These are phyloP conservation scores for Yamadazyma dendronema DNA, from an alignment of 1,139 yeast genomes.

Conservation along the genomic window DNA sequence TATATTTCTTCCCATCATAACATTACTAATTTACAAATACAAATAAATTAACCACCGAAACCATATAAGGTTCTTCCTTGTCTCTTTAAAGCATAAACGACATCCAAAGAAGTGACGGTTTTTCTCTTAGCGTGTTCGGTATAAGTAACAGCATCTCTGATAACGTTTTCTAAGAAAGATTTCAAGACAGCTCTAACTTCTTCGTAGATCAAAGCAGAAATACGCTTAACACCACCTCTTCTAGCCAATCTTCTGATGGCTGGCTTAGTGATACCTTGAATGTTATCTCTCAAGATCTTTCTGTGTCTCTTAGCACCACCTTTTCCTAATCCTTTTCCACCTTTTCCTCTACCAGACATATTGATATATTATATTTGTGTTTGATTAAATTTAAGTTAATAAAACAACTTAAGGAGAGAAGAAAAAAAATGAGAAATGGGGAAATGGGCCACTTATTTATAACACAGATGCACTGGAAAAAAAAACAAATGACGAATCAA, in stretches of 20 bases:
- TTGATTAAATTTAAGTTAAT: constrained; percentile 1
- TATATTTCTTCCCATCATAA: constrained; percentile 7
- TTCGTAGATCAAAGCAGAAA: constrained; percentile 97
- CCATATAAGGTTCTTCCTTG: constrained; percentile 99
- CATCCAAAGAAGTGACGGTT: constrained; percentile 98
- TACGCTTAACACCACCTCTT: constrained; percentile 99
- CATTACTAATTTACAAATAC: constrained; percentile 12
- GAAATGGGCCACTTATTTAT: constrained; percentile 10
- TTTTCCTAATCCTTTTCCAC: constrained; percentile 98
- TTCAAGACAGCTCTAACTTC: constrained; percentile 97
- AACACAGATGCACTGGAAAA: constrained; percentile 2
- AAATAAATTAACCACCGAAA: constrained; percentile 86
- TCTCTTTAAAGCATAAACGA: constrained; percentile 99
- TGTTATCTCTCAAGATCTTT: constrained; percentile 98
- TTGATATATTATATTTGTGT: constrained; percentile 13
- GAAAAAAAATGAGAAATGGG: constrained; percentile 9
- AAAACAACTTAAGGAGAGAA: constrained; percentile 10
- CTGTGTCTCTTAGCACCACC: constrained; percentile 99
- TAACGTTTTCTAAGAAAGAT: constrained; percentile 94
- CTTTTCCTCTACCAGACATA: constrained; percentile 99
- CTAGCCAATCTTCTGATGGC: constrained; percentile 99
- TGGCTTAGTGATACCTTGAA: constrained; percentile 99
- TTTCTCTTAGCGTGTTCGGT: constrained; percentile 99
- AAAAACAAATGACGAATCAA: neutral
- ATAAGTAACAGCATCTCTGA: constrained; percentile 98